phyloP scores from a whole-genome alignment of 768 basidiomycete genomes.

The Mycena leptocephala region DNA sequence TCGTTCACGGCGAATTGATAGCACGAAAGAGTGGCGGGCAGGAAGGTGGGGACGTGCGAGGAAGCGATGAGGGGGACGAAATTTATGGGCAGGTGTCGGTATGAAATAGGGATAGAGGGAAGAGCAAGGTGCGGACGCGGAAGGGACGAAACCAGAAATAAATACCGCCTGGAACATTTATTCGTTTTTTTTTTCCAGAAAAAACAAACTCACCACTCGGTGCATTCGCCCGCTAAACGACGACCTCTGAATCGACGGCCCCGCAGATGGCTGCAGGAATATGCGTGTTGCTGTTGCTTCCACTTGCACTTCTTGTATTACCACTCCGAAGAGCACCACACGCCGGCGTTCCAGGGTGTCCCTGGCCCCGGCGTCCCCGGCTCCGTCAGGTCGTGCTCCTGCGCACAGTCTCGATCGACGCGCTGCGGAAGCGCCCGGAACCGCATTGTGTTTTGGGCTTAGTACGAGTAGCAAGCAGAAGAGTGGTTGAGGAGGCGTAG shows the following conservation, averaged over 20 bases:
- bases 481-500: too few species aligned
- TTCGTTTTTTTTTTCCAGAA: too few species aligned
- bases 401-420: slow-evolving; percentile 5
- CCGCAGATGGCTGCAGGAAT: slow-evolving; percentile 76
- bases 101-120: neutral
- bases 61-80: too few species aligned
- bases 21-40: too few species aligned
- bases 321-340: neutral
- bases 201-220: slow-evolving; percentile 52
- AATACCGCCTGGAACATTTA: too few species aligned
- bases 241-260: slow-evolving; percentile 71
- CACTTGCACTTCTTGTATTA: neutral
- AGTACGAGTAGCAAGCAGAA: too few species aligned
- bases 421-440: slow-evolving; percentile 1
- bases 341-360: too few species aligned
- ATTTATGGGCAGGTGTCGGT: too few species aligned
- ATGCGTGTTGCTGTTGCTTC: slow-evolving; percentile 48
- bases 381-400: too few species aligned
- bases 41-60: too few species aligned
- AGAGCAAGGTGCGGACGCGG: neutral
- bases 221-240: slow-evolving; percentile 85
- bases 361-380: slow-evolving; percentile 25
- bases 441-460: too few species aligned
- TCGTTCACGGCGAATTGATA: too few species aligned
- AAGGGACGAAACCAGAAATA: neutral